Base-by-base conservation (phyloP, 352 stramenopile genomes). In the Globisporangium acanthophoron region DNA sequence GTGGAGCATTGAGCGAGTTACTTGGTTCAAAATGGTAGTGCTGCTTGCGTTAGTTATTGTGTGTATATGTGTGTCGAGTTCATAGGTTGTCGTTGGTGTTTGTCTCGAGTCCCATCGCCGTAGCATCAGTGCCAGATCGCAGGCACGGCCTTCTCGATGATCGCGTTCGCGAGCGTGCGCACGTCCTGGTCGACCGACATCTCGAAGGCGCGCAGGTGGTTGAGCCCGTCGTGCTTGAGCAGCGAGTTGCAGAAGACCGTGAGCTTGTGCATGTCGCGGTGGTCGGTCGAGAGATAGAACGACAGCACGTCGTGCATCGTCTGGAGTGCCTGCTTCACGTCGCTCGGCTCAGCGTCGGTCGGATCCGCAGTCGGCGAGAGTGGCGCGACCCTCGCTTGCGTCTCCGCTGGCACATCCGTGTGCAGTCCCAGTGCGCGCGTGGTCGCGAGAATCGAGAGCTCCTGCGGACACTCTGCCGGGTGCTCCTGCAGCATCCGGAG, bases 231-330 rank as follows among this genome's bases (percentile, higher is more conserved):
- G 67, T 90, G 67, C 53, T 85, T 70, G 61, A 92, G 59, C 52
- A 92, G 67, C 43, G 81, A 85, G 62, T 92, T 92, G 79, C 81
- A 92, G 55, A 92, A 88, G 16, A 92, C 78, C 24, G 77, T 88
- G 54, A 92, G 77, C 43, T 90, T 90, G 68, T 80, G 87, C 68
- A 92, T 74, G 61, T 92, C 79, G 27, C 81, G 81, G 48, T 85
- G 76, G 43, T 87, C 76, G 33, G 74, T 67, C 20, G 81, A 89
- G 64, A 89, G 54, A 46, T 88, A 86, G 41, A 85, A 81, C 58
- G 71, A 76, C 24, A 92, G 60, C 51, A 90, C 79, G 52, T 90
- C 79, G 64, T 89, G 78, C 39, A 92, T 52, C 0, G 70, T 80
- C n/a, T 70, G 74, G 27, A 92, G 64, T 9, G 74, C 78, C n/a